Conservation (phyloP, 2,329 filamentous ascomycete species). For the Fusarium longipes region DNA sequence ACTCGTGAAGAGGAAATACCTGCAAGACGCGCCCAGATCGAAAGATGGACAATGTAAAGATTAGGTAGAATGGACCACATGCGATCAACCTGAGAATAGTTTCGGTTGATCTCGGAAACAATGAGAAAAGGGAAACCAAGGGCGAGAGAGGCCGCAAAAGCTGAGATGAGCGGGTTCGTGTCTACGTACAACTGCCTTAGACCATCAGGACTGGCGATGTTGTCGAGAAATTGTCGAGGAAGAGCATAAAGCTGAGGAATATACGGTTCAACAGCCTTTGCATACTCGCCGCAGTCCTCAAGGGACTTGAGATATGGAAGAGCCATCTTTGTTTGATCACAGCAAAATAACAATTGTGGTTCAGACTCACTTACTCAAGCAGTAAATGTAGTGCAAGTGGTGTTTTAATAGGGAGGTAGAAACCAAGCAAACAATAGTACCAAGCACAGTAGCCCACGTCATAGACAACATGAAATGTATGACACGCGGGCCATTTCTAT, state of each 20-base stretch:
- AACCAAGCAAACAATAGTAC: neutral
- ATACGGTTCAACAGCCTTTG: conserved; percentile 79
- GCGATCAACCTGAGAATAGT: conserved; percentile 97
- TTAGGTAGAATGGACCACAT: conserved; percentile 91
- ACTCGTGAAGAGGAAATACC: conserved; percentile 77
- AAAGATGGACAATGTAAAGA: conserved; percentile 86
- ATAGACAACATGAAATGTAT: conserved; percentile 33
- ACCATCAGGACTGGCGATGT: conserved; percentile 68
- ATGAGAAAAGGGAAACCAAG: conserved; percentile 79
- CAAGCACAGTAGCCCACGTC: conserved; percentile 22
- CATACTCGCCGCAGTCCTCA: conserved; percentile 80
- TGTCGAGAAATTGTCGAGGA: conserved; percentile 71
- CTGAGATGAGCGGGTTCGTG: conserved; percentile 87
- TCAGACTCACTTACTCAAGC: neutral
- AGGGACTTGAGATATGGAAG: conserved; percentile 78
- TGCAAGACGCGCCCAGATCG: conserved; percentile 81
- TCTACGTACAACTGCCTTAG: conserved; percentile 79
- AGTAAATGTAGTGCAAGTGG: neutral
- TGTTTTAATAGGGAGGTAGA: conserved; percentile 36
- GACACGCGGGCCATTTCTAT: neutral
- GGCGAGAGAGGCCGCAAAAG: conserved; percentile 76
- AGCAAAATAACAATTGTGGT: conserved; percentile 20
- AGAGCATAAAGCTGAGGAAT: conserved; percentile 76
- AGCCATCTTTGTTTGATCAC: conserved; percentile 63
- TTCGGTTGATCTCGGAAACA: conserved; percentile 85